Conservation (phyloP, 495 filamentous ascomycete species). For the Aspergillus egyptiacus region DNA sequence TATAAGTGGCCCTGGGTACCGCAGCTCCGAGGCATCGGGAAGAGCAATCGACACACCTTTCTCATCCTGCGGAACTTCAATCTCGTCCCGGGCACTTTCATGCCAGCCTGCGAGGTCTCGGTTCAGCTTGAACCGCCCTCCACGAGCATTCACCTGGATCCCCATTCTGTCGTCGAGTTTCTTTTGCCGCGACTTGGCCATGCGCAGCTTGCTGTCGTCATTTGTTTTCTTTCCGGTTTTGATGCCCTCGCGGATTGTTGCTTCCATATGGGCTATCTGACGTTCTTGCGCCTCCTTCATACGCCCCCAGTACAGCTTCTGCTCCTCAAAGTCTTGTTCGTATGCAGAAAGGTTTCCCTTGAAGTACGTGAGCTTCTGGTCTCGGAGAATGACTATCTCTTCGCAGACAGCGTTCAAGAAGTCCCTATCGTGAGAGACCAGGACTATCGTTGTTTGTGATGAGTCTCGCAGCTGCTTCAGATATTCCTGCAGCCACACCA, state of each 20-base stretch:
- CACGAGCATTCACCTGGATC: constrained; percentile 61
- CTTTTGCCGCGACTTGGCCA: constrained; percentile 73
- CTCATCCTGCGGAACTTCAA: constrained; percentile 66
- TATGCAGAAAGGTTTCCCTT: constrained; percentile 64
- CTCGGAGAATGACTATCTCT: constrained; percentile 68
- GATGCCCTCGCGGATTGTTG: constrained; percentile 64
- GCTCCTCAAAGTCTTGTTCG: constrained; percentile 58
- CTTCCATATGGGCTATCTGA: constrained; percentile 69
- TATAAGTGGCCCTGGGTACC: constrained; percentile 67
- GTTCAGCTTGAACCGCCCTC: constrained; percentile 72
- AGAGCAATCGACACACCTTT: constrained; percentile 49
- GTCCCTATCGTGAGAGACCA: constrained; percentile 76
- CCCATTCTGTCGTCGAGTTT: constrained; percentile 76
- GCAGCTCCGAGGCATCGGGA: constrained; percentile 56
- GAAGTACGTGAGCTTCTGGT: constrained; percentile 45
- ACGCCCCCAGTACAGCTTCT: constrained; percentile 56
- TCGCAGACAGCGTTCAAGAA: constrained; percentile 67
- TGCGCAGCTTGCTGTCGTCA: constrained; percentile 72
- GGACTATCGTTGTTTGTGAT: constrained; percentile 46
- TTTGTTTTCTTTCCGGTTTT: constrained; percentile 63
- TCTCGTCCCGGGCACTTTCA: constrained; percentile 49
- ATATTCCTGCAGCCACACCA: constrained; percentile 74
- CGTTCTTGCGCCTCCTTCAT: constrained; percentile 76
- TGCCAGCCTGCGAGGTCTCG: constrained; percentile 62
- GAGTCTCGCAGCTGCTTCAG: constrained; percentile 46